These are phyloP conservation scores for Diaporthe ampelina DNA, from an alignment of 2,329 filamentous ascomycete genomes.

Conservation along the genomic window DNA sequence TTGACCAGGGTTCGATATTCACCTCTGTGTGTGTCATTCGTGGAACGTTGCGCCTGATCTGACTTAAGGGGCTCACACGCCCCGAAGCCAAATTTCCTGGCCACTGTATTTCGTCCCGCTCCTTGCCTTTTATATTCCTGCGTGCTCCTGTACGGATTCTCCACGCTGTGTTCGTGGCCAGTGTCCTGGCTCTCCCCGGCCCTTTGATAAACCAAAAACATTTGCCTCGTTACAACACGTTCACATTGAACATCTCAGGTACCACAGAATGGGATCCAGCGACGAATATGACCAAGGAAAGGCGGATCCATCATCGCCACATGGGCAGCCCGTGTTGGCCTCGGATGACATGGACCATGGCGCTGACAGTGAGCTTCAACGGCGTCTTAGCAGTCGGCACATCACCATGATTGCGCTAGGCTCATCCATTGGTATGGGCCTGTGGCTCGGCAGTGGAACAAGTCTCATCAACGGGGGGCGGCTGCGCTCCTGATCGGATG, in stretches of 20 bases:
- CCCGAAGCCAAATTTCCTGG: constrained; percentile 28
- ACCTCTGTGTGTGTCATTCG: not conserved
- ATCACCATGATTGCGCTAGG: constrained; percentile 67
- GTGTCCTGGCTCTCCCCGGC: not conserved
- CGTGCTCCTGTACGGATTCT: not conserved
- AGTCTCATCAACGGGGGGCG: constrained; percentile 57
- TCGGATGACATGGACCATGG: constrained; percentile 36
- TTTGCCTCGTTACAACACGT: not conserved
- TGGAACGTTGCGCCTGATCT: constrained; percentile 4
- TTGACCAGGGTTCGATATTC: constrained; percentile 1
- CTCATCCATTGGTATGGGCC: constrained; percentile 60
- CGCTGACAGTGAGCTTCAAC: constrained; percentile 50
- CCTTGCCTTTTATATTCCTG: not conserved
- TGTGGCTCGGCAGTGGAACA: constrained; percentile 61
- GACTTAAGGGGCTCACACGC: constrained; percentile 35
- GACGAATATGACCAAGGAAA: constrained; percentile 37
- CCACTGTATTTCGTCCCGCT: constrained; percentile 11
- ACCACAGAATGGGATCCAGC: constrained; percentile 38
- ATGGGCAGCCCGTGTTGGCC: constrained; percentile 11
- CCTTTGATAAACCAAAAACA: not conserved
- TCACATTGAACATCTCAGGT: not conserved
- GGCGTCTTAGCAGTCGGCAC: constrained; percentile 59
- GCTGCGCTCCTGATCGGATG: constrained; percentile 61
- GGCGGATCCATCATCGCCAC: constrained; percentile 31
- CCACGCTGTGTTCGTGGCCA: not conserved